phyloP scores from a whole-genome alignment of 2,329 filamentous ascomycete genomes.

The Pyrenophora tritici-repentis region DNA sequence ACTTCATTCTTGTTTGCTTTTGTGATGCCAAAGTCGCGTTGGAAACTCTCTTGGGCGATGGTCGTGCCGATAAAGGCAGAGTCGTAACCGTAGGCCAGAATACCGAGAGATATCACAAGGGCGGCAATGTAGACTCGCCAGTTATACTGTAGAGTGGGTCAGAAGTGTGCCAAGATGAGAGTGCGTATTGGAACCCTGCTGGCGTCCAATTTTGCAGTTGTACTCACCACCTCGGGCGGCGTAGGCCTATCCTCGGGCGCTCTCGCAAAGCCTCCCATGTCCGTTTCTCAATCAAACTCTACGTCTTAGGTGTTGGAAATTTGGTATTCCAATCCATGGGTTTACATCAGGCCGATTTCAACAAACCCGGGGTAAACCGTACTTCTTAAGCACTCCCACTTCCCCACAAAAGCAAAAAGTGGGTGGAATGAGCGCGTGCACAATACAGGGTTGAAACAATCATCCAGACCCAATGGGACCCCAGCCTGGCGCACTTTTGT shows the following conservation, averaged over 20 bases:
- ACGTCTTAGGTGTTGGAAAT: not conserved
- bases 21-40: constrained; percentile 48
- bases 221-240: constrained; percentile 55
- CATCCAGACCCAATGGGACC: constrained; percentile 23
- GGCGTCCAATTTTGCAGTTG: not conserved
- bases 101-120: constrained; percentile 56
- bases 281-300: not conserved
- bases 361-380: constrained; percentile 27
- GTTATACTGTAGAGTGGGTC: constrained; percentile 49
- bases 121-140: constrained; percentile 57
- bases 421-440: constrained; percentile 2
- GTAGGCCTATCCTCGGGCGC: constrained; percentile 62
- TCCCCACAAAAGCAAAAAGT: constrained; percentile 27
- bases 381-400: constrained; percentile 24
- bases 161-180: not conserved
- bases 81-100: constrained; percentile 55
- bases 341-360: not conserved
- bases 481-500: constrained; percentile 18
- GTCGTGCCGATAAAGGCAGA: constrained; percentile 61
- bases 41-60: constrained; percentile 57
- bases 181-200: too few relatives aligned
- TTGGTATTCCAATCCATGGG: too few relatives aligned
- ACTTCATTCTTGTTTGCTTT: constrained; percentile 47
- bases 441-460: constrained; percentile 5
- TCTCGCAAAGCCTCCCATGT: constrained; percentile 50